phyloP scores from a whole-genome alignment of 2,329 filamentous ascomycete species.

The Bipolaris oryzae region DNA sequence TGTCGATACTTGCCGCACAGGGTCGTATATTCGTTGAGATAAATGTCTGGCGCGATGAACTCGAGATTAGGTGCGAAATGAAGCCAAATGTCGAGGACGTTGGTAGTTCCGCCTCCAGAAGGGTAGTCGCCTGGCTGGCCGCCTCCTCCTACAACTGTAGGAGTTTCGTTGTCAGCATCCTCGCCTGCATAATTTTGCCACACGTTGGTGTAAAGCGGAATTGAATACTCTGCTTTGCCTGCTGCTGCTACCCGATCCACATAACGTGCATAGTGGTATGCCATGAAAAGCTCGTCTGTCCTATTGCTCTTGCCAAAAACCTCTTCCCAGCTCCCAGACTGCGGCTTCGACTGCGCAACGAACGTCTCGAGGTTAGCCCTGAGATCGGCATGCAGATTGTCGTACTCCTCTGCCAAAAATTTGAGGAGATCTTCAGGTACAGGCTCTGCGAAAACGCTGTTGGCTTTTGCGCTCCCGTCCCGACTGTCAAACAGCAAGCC shows the following conservation, averaged over 20 bases:
- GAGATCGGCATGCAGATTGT: conserved; percentile 30
- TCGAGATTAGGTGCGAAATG: conserved; percentile 53
- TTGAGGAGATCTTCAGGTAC: conserved; percentile 48
- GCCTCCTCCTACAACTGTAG: conserved; percentile 52
- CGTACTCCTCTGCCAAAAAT: conserved; percentile 40
- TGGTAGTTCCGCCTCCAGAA: conserved; percentile 49
- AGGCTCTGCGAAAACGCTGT: conserved; percentile 43
- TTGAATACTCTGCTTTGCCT: conserved; percentile 50
- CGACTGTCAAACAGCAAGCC: conserved; percentile 59
- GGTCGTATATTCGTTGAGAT: conserved; percentile 56
- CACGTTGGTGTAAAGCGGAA: conserved; percentile 56
- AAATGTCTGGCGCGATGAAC: conserved; percentile 57
- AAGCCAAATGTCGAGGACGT: conserved; percentile 53
- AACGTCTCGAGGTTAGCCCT: conserved; percentile 10
- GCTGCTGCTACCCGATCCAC: conserved; percentile 51
- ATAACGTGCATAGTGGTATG: conserved; percentile 53
- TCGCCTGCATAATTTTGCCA: conserved; percentile 51
- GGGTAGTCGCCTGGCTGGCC: conserved; percentile 55
- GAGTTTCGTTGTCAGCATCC: conserved; percentile 32
- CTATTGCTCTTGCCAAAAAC: conserved; percentile 49
- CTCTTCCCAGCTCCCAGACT: conserved; percentile 44
- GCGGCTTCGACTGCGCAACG: conserved; percentile 12
- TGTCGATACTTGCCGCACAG: conserved; percentile 55
- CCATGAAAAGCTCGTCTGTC: conserved; percentile 58
- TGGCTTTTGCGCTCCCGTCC: conserved; percentile 51